Evolutionary conservation across 768 basidiomycete genomes (phyloP).

Genomic region (Cubamyces sp.): DNA sequence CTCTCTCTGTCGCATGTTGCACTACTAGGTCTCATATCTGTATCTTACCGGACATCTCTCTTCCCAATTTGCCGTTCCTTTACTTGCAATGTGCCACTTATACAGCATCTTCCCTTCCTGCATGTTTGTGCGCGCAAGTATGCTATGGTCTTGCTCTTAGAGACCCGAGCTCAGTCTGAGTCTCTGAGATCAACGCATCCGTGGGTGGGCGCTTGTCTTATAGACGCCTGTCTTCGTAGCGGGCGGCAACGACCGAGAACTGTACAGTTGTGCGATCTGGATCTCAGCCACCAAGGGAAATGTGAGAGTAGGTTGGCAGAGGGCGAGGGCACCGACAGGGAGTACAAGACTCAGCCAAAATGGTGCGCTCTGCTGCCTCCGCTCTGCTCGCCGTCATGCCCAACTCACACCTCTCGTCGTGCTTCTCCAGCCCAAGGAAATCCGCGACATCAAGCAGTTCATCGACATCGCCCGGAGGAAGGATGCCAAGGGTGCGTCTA

Average conservation of each 20-base stretch:
- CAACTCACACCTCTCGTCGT: neutral
- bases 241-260: constrained; percentile 8
- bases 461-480: constrained; percentile 96
- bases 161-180: too few relatives aligned
- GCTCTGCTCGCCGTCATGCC: neutral
- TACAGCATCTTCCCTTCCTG: neutral
- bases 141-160: too few relatives aligned
- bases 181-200: too few relatives aligned
- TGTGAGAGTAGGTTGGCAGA: neutral
- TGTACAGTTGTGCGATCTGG: constrained; percentile 24
- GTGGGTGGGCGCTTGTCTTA: too few relatives aligned
- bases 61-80: neutral
- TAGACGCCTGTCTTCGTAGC: too few relatives aligned
- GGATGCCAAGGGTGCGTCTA: constrained; percentile 89
- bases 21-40: constrained; percentile 25
- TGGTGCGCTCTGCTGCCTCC: constrained; percentile 12
- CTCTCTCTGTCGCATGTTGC: constrained; percentile 22
- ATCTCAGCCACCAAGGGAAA: constrained; percentile 25
- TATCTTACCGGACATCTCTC: constrained; percentile 22
- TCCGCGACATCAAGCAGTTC: constrained; percentile 98
- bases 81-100: neutral
- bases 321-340: constrained; percentile 19
- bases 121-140: too few relatives aligned
- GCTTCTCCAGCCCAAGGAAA: constrained; percentile 85
- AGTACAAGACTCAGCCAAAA: constrained; percentile 20